Evolutionary conservation across 257 asterid genomes (phyloP).

Genomic region (Nicotiana attenuata): DNA sequence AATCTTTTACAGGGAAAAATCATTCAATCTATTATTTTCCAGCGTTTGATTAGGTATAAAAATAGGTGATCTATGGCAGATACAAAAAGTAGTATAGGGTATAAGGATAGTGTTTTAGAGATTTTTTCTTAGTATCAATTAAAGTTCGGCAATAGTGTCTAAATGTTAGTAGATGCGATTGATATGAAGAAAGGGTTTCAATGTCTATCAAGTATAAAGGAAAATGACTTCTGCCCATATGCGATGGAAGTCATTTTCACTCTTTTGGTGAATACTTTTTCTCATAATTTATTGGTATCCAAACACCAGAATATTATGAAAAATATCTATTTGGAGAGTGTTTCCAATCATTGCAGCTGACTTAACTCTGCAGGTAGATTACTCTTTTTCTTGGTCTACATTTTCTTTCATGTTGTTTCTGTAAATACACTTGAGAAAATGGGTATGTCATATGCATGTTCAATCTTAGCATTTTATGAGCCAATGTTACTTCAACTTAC

Average conservation of each 20-base stretch:
- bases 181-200: neutral
- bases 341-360: neutral
- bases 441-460: neutral
- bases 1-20: neutral
- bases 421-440: neutral
- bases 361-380: neutral
- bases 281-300: neutral
- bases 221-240: neutral
- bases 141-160: neutral
- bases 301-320: neutral
- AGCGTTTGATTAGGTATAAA: neutral
- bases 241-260: neutral
- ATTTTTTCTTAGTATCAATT: neutral
- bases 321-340: neutral
- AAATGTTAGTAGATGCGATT: neutral
- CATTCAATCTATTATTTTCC: neutral
- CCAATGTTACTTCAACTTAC: neutral
- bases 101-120: neutral
- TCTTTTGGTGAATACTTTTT: neutral
- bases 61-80: neutral
- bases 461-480: neutral
- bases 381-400: neutral
- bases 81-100: neutral
- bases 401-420: neutral
- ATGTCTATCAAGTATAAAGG: neutral